Percentiles rank a stretch among this genome's conserved stretches.
These are phyloP conservation scores for Paraconiothyrium brasiliense DNA, from an alignment of 2,329 filamentous ascomycete genomes.

Conservation along the genomic window DNA sequence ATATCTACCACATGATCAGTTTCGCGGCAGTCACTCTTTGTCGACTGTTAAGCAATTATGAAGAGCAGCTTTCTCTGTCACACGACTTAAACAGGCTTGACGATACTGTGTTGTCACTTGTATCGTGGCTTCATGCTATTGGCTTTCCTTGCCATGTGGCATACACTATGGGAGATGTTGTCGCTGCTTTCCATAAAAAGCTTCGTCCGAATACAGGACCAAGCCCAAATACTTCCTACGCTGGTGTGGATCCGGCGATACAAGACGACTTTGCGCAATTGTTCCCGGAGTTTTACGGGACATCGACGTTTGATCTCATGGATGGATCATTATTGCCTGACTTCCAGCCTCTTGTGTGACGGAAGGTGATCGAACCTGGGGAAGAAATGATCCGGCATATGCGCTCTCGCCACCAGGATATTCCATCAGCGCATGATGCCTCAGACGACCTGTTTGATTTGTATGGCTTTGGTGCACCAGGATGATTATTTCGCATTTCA, in stretches of 20 bases:
- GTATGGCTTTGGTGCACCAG: neutral
- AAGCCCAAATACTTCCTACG: conserved; percentile 27
- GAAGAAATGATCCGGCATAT: too few species aligned
- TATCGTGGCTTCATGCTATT: conserved; percentile 54
- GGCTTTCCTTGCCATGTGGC: conserved; percentile 55
- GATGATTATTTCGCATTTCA: neutral
- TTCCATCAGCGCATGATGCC: too few species aligned
- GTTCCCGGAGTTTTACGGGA: conserved; percentile 33
- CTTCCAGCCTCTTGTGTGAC: conserved; percentile 24
- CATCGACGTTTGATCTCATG: conserved; percentile 18
- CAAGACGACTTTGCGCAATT: conserved; percentile 32
- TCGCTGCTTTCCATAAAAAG: conserved; percentile 49
- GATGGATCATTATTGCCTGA: conserved; percentile 28
- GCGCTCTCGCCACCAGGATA: too few species aligned
- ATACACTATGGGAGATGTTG: conserved; percentile 52
- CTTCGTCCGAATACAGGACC: conserved; percentile 40
- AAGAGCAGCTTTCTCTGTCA: conserved; percentile 40
- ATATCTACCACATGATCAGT: conserved; percentile 60
- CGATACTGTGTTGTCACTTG: conserved; percentile 43
- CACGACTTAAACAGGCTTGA: conserved; percentile 50
- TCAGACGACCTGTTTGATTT: too few species aligned
- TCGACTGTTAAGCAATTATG: conserved; percentile 51
- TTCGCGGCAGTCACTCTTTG: conserved; percentile 54
- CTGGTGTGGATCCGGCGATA: conserved; percentile 27
- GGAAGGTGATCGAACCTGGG: neutral